phyloP scores from a whole-genome alignment of 2,329 filamentous ascomycete genomes.

The Botrytis squamosa region DNA sequence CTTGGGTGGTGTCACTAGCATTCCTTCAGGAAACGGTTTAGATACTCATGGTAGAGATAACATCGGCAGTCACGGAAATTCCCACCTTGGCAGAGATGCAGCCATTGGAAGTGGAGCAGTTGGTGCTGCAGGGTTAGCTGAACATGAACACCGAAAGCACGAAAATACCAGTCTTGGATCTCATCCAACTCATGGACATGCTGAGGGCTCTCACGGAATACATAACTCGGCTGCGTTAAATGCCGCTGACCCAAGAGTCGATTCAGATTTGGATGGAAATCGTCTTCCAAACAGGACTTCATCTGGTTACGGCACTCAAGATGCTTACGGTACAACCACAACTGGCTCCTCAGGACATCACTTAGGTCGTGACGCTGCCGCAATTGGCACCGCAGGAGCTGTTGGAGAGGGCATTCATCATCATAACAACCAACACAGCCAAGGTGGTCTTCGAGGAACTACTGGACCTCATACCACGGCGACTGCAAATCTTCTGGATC shows the following conservation, averaged over 20 bases:
- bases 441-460: not conserved
- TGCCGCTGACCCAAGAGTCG: slow-evolving; percentile 34
- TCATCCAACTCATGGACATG: not conserved
- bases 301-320: slow-evolving; percentile 1
- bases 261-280: slow-evolving; percentile 28
- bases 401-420: slow-evolving; percentile 25
- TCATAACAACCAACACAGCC: slow-evolving; percentile 24
- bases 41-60: slow-evolving; percentile 11
- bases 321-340: slow-evolving; percentile 13
- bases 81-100: slow-evolving; percentile 7
- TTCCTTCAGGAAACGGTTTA: slow-evolving; percentile 3
- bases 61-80: not conserved
- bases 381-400: slow-evolving; percentile 22
- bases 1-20: not conserved
- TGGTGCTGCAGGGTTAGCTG: slow-evolving; percentile 13
- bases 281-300: slow-evolving; percentile 22
- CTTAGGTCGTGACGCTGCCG: slow-evolving; percentile 24
- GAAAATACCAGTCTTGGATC: slow-evolving; percentile 9
- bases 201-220: slow-evolving; percentile 28
- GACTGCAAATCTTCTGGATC: slow-evolving; percentile 37
- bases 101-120: slow-evolving; percentile 16
- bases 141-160: slow-evolving; percentile 14
- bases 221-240: slow-evolving; percentile 28
- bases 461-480: slow-evolving; percentile 31
- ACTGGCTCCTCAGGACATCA: slow-evolving; percentile 18